Conservation (phyloP, 73 alveolate genomes). For the Paramecium sexaurelia region DNA sequence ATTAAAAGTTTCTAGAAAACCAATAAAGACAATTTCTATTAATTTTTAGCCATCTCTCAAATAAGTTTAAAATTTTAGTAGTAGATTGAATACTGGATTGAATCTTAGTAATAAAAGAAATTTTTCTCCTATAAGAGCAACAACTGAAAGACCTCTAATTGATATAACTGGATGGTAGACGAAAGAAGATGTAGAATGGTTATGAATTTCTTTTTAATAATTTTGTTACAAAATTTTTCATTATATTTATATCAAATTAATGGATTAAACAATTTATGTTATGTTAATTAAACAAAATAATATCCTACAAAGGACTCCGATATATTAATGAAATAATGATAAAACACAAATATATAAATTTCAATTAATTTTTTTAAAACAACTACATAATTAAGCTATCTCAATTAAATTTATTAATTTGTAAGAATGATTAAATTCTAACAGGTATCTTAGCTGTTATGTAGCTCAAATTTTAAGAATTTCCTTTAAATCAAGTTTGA, state of each 20-base stretch:
- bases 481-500: no score
- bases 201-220: background rate
- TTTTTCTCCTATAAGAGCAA: background rate
- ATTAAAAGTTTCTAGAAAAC: background rate
- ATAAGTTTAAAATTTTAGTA: background rate
- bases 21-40: background rate
- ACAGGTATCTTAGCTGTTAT: no score
- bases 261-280: background rate
- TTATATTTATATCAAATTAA: no score
- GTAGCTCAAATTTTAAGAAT: no score
- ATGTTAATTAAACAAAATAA: no score
- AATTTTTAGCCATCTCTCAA: background rate
- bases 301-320: no score
- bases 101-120: background rate
- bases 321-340: background rate
- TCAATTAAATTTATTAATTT: no score
- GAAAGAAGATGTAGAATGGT: background rate
- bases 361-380: no score
- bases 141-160: background rate
- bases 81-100: background rate
- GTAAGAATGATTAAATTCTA: no score
- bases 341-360: no score
- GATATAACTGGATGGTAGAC: conserved; percentile 1
- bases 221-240: background rate
- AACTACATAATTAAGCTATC: no score